Evolutionary conservation across 192 early-diverging fungal species (phyloP), one percentile per base, ranked within the genome.

Genomic region (Podila epigama): DNA sequence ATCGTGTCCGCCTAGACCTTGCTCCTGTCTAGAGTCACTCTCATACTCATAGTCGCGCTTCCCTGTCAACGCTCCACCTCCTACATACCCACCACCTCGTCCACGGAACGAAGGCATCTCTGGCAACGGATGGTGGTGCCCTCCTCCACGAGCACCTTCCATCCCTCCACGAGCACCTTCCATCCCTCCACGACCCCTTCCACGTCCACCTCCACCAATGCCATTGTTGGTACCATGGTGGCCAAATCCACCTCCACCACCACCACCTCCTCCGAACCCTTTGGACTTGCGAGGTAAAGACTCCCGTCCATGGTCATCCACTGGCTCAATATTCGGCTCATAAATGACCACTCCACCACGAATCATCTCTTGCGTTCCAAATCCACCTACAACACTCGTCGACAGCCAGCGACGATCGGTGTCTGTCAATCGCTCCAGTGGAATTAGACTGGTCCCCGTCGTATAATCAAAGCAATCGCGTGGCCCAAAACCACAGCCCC

Each of bases 401-500:
- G 56, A 15, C 51, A 83, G 34, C 81, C 81, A 83, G 22, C 71
- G 68, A 6, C 58, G 25, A 39, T 83, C 81, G 8, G 81, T 83
- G 25, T 83, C 81, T 25, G 81, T 83, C 36, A 83, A 41, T 51
- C 71, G 60, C 12, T 57, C 69, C 3, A 83, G 28, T 2, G 81
- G 81, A n/a, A 83, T 83, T 15, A 79, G n/a, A 41, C 77, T 70
- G 27, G 71, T 37, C 12, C 81, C 81, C 4, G 48, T 13, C 13
- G 62, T 65, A 33, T 75, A 83, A 31, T 83, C 70, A 70, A 75
- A 83, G 34, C 81, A 83, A 44, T 83, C 77, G 33, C 79, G 64
- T 11, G 81, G 81, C 16, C 81, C 81, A 50, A 83, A 83, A 5
- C 81, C 81, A 53, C 78, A 72, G 5, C 77, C 81, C 81, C 81